Conservation (phyloP, 345 rosid genomes). For the Kernera saxatilis region DNA sequence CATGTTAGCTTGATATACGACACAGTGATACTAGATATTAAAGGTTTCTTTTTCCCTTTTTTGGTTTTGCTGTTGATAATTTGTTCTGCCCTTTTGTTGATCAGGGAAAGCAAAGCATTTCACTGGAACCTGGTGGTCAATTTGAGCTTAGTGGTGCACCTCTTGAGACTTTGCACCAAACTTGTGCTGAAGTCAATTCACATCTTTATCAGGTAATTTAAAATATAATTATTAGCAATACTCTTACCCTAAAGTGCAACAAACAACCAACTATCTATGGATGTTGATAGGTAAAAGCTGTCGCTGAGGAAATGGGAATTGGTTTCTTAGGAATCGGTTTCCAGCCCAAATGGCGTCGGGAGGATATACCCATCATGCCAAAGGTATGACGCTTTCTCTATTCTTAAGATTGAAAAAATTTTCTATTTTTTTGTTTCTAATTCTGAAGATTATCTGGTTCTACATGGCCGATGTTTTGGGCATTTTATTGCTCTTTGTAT, state of each 20-base stretch:
- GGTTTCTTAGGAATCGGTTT: slow-evolving; percentile 98
- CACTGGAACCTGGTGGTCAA: slow-evolving; percentile 98
- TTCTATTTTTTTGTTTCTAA: neutral
- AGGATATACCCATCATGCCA: slow-evolving; percentile 95
- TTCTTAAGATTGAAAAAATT: neutral
- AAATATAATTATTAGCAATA: neutral
- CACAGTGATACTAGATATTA: neutral
- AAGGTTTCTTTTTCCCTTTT: neutral
- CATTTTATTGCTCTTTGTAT: neutral
- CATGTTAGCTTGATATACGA: neutral
- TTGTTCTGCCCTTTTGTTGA: slow-evolving; percentile 9
- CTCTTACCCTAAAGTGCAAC: neutral
- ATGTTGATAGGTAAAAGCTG: slow-evolving; percentile 81
- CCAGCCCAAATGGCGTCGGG: slow-evolving; percentile 88
- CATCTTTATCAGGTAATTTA: slow-evolving; percentile 89
- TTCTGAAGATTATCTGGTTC: neutral
- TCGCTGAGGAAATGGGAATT: slow-evolving; percentile 97
- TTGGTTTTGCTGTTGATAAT: neutral
- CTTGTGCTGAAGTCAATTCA: slow-evolving; percentile 98
- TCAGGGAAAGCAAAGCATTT: slow-evolving; percentile 98
- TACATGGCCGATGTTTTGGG: neutral
- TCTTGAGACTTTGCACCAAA: slow-evolving; percentile 97
- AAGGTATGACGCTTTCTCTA: slow-evolving; percentile 49
- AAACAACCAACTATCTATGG: neutral
- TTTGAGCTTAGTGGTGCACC: slow-evolving; percentile 99